A percentile compares a stretch with the other conserved stretches of the same genome.
phyloP scores from a whole-genome alignment of 1,284 basidiomycete genomes.

The Sphagnurus paluster region DNA sequence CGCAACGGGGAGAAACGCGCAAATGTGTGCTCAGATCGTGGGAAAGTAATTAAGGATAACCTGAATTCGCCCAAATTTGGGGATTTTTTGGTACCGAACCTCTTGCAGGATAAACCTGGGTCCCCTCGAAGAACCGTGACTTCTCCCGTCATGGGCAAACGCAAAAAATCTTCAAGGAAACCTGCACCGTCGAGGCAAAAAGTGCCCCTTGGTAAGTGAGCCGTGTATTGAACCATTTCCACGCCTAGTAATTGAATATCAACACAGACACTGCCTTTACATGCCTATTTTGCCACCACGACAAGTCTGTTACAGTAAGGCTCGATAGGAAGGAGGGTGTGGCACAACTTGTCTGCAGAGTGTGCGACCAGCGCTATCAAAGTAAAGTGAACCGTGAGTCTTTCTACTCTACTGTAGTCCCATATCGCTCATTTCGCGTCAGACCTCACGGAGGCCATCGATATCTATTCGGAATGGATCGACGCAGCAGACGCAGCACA shows the following conservation, averaged over 20 bases:
- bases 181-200: slow-evolving; percentile 57
- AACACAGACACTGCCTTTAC: slow-evolving; percentile 74
- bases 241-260: slow-evolving; percentile 7
- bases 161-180: slow-evolving; percentile 84
- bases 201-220: slow-evolving; percentile 71
- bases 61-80: too few relatives aligned
- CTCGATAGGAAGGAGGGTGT: slow-evolving; percentile 83
- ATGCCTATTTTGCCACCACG: slow-evolving; percentile 90
- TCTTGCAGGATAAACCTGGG: too few relatives aligned
- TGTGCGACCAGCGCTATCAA: slow-evolving; percentile 82
- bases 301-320: slow-evolving; percentile 85
- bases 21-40: too few relatives aligned
- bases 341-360: slow-evolving; percentile 73
- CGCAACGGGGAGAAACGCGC: too few relatives aligned
- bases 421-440: slow-evolving; percentile 10
- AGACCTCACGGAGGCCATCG: slow-evolving; percentile 87
- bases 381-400: slow-evolving; percentile 82
- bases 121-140: slow-evolving; percentile 7
- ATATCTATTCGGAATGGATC: slow-evolving; percentile 92
- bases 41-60: too few relatives aligned
- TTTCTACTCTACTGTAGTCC: slow-evolving; percentile 6
- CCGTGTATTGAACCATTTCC: slow-evolving; percentile 2
- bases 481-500: slow-evolving; percentile 88
- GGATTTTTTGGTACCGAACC: too few relatives aligned
- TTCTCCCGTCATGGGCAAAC: slow-evolving; percentile 79